A percentile compares a stretch with the other conserved stretches of the same genome.
These are phyloP conservation scores for Arabis hirsuta DNA, from an alignment of 345 rosid species.

Conservation along the genomic window DNA sequence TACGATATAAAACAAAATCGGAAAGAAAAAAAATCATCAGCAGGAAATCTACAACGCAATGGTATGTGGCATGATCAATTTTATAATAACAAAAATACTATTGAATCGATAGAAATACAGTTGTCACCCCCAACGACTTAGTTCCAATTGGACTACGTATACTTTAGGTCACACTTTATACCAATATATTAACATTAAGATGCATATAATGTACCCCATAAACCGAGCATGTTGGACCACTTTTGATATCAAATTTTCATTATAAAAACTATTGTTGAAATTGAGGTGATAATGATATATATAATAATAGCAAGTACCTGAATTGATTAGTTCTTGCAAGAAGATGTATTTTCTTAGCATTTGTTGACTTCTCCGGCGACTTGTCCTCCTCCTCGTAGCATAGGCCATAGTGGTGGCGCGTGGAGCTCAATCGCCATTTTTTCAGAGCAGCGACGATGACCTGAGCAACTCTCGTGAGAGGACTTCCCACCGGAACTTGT, in stretches of 20 bases:
- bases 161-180: constrained; percentile 5
- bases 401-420: constrained; percentile 44
- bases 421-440: constrained; percentile 63
- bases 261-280: neutral
- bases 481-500: constrained; percentile 69
- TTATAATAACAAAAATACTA: neutral
- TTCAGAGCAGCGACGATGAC: constrained; percentile 68
- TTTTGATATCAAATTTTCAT: neutral
- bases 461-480: constrained; percentile 65
- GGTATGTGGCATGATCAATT: neutral
- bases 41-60: constrained; percentile 16
- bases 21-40: neutral
- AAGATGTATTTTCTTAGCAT: constrained; percentile 8
- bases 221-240: constrained; percentile 41
- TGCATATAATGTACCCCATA: constrained; percentile 38
- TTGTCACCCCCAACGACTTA: constrained; percentile 14
- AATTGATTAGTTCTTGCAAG: constrained; percentile 59
- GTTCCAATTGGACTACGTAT: constrained; percentile 13
- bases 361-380: constrained; percentile 7
- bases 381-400: constrained; percentile 42
- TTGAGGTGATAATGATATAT: neutral
- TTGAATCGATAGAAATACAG: constrained; percentile 21
- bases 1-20: neutral
- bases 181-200: constrained; percentile 30
- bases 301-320: constrained; percentile 53